A percentile compares a stretch with the other conserved stretches of the same genome.
Evolutionary conservation across 768 basidiomycete genomes (phyloP).

Genomic region (Leccinellum albellum): DNA sequence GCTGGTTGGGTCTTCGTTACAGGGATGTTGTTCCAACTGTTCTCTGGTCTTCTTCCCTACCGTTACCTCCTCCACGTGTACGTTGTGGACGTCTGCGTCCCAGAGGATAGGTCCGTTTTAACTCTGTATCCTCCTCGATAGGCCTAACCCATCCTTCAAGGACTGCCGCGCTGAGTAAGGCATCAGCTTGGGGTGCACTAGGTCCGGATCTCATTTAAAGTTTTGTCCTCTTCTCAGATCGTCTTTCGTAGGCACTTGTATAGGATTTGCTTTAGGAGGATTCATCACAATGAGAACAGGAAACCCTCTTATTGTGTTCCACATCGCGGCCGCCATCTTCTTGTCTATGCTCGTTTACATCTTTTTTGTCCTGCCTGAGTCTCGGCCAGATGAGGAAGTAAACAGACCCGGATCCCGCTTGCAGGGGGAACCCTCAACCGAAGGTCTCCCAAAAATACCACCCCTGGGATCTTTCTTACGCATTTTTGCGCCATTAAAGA

Average conservation of each 20-base stretch:
- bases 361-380: slow-evolving; percentile 27
- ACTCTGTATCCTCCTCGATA: neutral
- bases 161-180: slow-evolving; percentile 24
- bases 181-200: slow-evolving; percentile 28
- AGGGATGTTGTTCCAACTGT: slow-evolving; percentile 14
- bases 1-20: slow-evolving; percentile 15
- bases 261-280: slow-evolving; percentile 31
- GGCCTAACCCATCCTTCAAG: slow-evolving; percentile 15
- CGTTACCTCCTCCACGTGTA: slow-evolving; percentile 27
- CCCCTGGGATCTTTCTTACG: neutral
- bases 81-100: slow-evolving; percentile 24
- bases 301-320: slow-evolving; percentile 22
- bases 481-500: slow-evolving; percentile 24
- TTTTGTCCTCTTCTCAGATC: neutral
- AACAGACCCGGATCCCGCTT: slow-evolving; percentile 10
- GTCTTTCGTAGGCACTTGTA: slow-evolving; percentile 15
- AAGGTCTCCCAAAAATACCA: neutral
- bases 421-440: neutral
- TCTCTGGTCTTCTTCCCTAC: slow-evolving; percentile 9
- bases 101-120: slow-evolving; percentile 21
- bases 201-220: slow-evolving; percentile 12
- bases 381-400: slow-evolving; percentile 26
- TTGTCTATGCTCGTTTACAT: slow-evolving; percentile 19
- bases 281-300: slow-evolving; percentile 25
- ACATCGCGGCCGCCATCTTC: slow-evolving; percentile 15